Evolutionary conservation across 75 land plant species (phyloP).

Genomic region (Pinus albicaulis): DNA sequence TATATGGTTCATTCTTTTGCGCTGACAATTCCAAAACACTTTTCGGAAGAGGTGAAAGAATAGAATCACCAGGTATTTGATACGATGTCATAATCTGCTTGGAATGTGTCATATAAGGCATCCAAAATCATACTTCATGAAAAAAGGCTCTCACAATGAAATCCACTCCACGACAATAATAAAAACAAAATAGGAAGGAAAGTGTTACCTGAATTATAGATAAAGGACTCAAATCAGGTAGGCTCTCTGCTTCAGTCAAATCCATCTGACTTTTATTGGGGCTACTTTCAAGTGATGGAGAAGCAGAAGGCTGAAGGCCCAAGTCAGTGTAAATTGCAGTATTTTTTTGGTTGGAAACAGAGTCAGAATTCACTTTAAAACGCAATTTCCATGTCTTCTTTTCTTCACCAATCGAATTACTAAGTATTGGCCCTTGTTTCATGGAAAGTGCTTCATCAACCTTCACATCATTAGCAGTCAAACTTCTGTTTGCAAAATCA

Average conservation of each 20-base stretch:
- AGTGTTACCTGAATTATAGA: conserved; percentile 51
- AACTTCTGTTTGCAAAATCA: conserved; percentile 14
- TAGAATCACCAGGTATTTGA: conserved; percentile 33
- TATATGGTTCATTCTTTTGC: conserved; percentile 6
- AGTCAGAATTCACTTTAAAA: conserved; percentile 60
- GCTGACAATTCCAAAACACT: conserved; percentile 26
- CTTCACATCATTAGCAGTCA: background rate
- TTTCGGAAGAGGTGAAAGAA: conserved; percentile 80
- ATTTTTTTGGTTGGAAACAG: conserved; percentile 36
- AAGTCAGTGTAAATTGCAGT: conserved; percentile 67
- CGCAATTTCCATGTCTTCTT: conserved; percentile 47
- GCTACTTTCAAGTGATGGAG: conserved; percentile 50
- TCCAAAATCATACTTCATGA: background rate
- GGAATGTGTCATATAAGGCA: background rate
- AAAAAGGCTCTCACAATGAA: background rate
- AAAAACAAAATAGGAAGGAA: background rate
- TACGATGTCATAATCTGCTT: conserved; percentile 77
- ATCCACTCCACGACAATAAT: background rate
- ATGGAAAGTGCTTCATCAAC: conserved; percentile 11
- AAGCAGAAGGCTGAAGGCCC: conserved; percentile 63
- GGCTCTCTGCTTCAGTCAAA: conserved; percentile 22
- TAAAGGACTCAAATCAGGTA: conserved; percentile 47
- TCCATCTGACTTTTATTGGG: conserved; percentile 36
- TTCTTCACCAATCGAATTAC: conserved; percentile 13
- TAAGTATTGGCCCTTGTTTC: conserved; percentile 18